Base-by-base conservation (phyloP, 805 yeast genomes). In the Cyberlindnera subsufficiens region DNA sequence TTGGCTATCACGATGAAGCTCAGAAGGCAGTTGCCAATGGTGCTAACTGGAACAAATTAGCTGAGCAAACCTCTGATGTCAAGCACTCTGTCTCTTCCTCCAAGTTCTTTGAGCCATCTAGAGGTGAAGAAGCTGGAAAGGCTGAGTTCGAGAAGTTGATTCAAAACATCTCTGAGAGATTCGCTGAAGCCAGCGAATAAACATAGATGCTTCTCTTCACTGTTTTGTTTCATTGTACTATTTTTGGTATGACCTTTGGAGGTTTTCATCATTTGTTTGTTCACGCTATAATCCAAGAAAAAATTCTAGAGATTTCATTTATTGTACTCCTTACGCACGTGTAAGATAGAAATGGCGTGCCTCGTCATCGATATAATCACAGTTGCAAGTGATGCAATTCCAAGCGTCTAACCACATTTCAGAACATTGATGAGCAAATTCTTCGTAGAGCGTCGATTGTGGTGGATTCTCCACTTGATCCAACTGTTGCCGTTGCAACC, bases 11-110 rank as follows among this genome's bases (percentile, higher is more conserved):
- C 61, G 97, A 91, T 55, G 98, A 93, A 72, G 97, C 99, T 29
- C 98, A 91, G 71, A 90, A 89, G 72, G 96, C 98, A 14, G 85
- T 91, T 48, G 75, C 96, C 32, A 80, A 84, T 56, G 98, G 98
- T 60, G 91, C 96, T 30, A 80, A 77, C 65, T 93, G 99, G 99
- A 78, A 86, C 51, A 93, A 88, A 73, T 77, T 93, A 53, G 60
- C 93, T 36, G 97, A 90, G 61, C 76, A 88, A 45, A 93, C 98
- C 43, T 59, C 86, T 46, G 97, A 91, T 63, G 86, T 90, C 48
- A 90, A 88, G 69, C 96, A 93, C 67, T 72, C 88, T 47, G 96
- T 93, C 41, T 86, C 97, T 6, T 85, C 96, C 27, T 82, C 96
- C 56, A 93, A 93, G 74, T 93, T 93, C 75, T 83, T 86, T 64